Evolutionary conservation across 2,329 filamentous ascomycete species (phyloP), one percentile per base, ranked within the genome.

Genomic region (Albophoma yamanashiensis): DNA sequence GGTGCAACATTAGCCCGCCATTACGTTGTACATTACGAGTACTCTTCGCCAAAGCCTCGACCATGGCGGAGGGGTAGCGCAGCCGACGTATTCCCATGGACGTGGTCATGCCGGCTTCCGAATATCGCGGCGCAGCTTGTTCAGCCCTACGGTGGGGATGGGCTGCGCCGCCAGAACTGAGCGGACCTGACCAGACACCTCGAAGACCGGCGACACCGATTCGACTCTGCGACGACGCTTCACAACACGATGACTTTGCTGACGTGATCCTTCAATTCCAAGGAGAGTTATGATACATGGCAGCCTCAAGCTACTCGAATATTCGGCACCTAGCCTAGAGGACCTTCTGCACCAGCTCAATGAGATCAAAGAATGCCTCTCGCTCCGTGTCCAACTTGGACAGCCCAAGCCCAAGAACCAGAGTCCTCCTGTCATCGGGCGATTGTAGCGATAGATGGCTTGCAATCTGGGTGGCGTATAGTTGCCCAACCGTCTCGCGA

Each of bases 391-490:
- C 78, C 1, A 78, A 70, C 62, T 76, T 81, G 39, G 75, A 75
- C 60, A 88, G 66, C 0, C 86, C 86, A 11, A 89, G 73, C 0
- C 85, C 86, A 3, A 88, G 71, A 12, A 89, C 75, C n/a, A 89
- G 70, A 2, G 78, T 86, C 50, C 86, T 78, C 59, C 76, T 77
- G 63, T 87, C 83, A 55, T 85, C 79, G 1, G 91, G 86, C 58
- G 89, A 81, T 63, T 86, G 86, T 62, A 88, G 84, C 22, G 87
- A 81, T 61, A 99, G 82, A 45, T 88, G 84, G 68, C 87, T 95
- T 6, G 89, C 94, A 65, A 97, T 88, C 68, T 97, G 93, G 52
- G 90, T 90, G 3, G 92, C 92, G 68, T 95, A 88, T 1, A 97
- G 83, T 72, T 97, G 92, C 1, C 91, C 93, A 6, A 95, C 74